Conservation (phyloP, 768 basidiomycete species). For the Cystofilobasidium ferigula region DNA sequence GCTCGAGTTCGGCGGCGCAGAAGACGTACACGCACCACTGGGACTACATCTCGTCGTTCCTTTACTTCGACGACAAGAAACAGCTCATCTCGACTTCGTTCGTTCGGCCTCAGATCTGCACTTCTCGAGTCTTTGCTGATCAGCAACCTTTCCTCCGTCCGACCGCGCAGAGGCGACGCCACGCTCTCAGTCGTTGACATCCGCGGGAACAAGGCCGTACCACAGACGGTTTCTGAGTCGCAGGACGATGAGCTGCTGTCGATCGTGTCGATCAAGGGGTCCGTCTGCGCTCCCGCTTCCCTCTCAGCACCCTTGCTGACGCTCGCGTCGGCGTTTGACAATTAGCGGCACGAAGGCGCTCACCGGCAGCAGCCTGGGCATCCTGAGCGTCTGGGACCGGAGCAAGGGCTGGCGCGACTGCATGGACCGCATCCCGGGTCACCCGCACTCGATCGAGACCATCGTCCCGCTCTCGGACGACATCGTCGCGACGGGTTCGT, state of each 20-base stretch:
- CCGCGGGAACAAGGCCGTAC: constrained; percentile 64
- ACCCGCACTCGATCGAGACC: constrained; percentile 82
- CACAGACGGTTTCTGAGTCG: constrained; percentile 78
- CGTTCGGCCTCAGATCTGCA: constrained; percentile 29
- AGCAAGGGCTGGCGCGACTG: constrained; percentile 82
- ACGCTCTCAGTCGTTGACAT: constrained; percentile 86
- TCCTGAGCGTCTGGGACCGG: constrained; percentile 79
- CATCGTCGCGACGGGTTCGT: constrained; percentile 76
- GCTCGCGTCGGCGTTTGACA: not conserved
- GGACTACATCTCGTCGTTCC: constrained; percentile 87
- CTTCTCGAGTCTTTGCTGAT: not conserved
- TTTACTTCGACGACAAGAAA: constrained; percentile 71
- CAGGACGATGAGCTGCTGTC: constrained; percentile 91
- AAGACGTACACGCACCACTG: constrained; percentile 74
- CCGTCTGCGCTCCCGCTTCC: constrained; percentile 28
- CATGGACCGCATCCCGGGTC: constrained; percentile 79
- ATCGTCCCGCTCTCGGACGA: constrained; percentile 62
- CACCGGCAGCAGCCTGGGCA: constrained; percentile 80
- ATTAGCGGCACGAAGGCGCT: constrained; percentile 60
- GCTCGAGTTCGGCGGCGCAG: constrained; percentile 46
- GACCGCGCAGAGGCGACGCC: constrained; percentile 63
- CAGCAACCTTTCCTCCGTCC: not conserved
- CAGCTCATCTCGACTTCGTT: constrained; percentile 83
- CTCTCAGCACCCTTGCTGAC: not conserved
- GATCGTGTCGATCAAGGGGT: constrained; percentile 73